Percentiles rank a stretch among this genome's conserved stretches.
phyloP scores from a whole-genome alignment of 768 basidiomycete species.

The Pleurotus cornucopiae region DNA sequence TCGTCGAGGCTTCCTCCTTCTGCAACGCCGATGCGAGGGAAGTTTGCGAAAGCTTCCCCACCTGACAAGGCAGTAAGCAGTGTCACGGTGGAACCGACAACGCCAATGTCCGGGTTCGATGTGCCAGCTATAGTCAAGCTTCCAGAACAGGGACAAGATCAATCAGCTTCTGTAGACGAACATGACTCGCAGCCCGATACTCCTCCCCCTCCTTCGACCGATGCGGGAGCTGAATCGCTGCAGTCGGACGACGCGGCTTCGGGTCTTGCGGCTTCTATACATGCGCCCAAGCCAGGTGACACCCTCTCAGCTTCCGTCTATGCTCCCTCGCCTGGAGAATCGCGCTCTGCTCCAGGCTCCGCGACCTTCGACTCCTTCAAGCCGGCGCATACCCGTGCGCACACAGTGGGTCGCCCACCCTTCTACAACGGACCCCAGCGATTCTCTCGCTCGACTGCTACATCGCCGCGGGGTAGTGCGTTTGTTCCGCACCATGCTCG shows the following conservation, averaged over 20 bases:
- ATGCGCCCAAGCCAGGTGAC: conserved; percentile 44
- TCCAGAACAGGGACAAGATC: conserved; percentile 8
- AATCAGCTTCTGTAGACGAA: conserved; percentile 9
- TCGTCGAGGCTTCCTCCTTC: conserved; percentile 14
- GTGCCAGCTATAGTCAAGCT: conserved; percentile 1
- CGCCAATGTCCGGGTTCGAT: neutral
- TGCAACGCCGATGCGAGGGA: conserved; percentile 20
- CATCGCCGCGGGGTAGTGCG: conserved; percentile 36
- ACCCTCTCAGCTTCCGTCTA: conserved; percentile 44
- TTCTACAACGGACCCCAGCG: conserved; percentile 26
- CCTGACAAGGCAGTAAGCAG: neutral
- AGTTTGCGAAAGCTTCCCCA: conserved; percentile 7
- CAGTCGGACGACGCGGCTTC: neutral
- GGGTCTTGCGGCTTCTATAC: conserved; percentile 49
- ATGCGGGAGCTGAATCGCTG: no score
- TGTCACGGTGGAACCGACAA: conserved; percentile 1
- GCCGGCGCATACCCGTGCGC: conserved; percentile 48
- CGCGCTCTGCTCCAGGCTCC: conserved; percentile 29
- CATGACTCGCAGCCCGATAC: neutral
- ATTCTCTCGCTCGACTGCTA: conserved; percentile 38
- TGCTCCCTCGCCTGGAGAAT: conserved; percentile 39
- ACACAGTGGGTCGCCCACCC: conserved; percentile 46
- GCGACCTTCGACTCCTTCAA: conserved; percentile 21
- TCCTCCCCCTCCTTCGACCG: no score
- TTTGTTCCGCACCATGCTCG: conserved; percentile 43